Conservation (phyloP, 768 basidiomycete genomes). For the Macrolepiota albuminosa region DNA sequence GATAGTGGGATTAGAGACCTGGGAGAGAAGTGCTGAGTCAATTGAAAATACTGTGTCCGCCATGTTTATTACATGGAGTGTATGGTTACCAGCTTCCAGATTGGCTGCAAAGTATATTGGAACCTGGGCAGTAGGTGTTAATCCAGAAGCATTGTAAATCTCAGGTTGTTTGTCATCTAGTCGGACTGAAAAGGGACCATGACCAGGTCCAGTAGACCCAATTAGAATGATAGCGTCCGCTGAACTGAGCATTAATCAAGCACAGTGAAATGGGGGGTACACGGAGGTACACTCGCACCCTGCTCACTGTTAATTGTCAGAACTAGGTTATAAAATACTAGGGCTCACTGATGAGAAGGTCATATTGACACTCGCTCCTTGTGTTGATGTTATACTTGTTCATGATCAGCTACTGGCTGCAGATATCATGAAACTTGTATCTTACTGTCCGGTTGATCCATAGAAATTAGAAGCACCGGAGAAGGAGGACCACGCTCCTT, state of each 20-base stretch:
- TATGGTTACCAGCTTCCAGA: slow-evolving; percentile 2
- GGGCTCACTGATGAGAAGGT: slow-evolving; percentile 1
- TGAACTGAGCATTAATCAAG: not conserved
- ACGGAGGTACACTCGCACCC: not conserved
- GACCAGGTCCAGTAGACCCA: slow-evolving; percentile 1
- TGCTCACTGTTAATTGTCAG: not conserved
- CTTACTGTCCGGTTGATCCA: not conserved
- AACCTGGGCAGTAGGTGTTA: not conserved
- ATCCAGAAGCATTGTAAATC: not conserved
- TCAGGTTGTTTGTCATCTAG: not conserved
- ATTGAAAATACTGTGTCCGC: not conserved
- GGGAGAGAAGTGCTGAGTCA: not conserved
- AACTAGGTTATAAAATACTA: not conserved
- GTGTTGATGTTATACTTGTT: slow-evolving; percentile 1
- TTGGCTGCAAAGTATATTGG: not conserved
- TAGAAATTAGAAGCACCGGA: not conserved
- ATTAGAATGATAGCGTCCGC: not conserved
- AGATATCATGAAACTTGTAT: not conserved
- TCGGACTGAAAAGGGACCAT: slow-evolving; percentile 5
- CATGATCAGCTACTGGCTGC: not conserved
- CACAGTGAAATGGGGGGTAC: not conserved
- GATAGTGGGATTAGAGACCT: not conserved
- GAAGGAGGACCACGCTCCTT: not conserved
- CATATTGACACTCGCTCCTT: not conserved
- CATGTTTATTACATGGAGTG: not conserved